Conservation (phyloP, 352 stramenopile genomes). For the Globisporangium sylvaticum region DNA sequence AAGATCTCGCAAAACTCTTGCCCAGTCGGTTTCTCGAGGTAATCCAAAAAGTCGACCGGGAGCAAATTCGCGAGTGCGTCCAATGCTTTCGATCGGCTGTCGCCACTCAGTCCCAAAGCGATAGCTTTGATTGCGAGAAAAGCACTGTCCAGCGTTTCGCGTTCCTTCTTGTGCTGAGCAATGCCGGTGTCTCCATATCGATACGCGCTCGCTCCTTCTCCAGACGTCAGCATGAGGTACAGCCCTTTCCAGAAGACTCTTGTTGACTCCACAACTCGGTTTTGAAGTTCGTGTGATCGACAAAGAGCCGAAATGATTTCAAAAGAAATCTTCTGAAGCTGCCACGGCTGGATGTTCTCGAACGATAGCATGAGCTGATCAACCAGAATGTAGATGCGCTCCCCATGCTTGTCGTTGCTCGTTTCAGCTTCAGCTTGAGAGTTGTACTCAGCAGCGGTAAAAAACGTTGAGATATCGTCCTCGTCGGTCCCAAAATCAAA, state of each 20-base stretch:
- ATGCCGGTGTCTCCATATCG: constrained; percentile 25
- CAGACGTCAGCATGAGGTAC: constrained; percentile 70
- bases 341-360: constrained; percentile 74
- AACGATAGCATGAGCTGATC: constrained; percentile 66
- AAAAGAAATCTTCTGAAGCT: constrained; percentile 75
- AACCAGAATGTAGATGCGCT: constrained; percentile 55
- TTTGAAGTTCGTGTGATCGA: constrained; percentile 41
- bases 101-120: constrained; percentile 48
- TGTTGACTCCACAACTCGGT: constrained; percentile 61
- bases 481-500: constrained; percentile 40
- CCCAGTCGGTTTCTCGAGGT: constrained; percentile 59
- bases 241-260: constrained; percentile 77
- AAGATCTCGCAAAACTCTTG: constrained; percentile 73
- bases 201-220: constrained; percentile 47
- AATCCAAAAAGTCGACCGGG: constrained; percentile 70
- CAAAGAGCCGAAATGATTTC: constrained; percentile 73
- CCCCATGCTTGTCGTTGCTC: constrained; percentile 28
- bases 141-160: constrained; percentile 68
- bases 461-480: constrained; percentile 48
- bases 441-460: constrained; percentile 47
- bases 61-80: constrained; percentile 67
- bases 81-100: constrained; percentile 45
- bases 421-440: constrained; percentile 32
- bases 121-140: constrained; percentile 62
- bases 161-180: constrained; percentile 52